Conservation (phyloP, 2,329 filamentous ascomycete species). For the Allantophomopsis cytisporea region DNA sequence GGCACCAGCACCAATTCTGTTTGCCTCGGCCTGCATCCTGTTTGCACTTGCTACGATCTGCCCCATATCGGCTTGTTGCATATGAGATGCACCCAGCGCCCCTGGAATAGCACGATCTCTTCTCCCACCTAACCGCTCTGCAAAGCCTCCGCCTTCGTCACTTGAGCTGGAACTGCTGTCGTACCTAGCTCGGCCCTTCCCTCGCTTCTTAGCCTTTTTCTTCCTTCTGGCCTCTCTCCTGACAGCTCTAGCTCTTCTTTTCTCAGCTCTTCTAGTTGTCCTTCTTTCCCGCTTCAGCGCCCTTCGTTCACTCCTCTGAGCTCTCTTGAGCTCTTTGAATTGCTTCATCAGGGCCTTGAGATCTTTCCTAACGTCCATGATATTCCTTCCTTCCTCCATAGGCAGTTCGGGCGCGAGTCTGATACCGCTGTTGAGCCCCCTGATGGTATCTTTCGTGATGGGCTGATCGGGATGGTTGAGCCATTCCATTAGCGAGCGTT, state of each 20-base stretch:
- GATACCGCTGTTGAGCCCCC: background rate
- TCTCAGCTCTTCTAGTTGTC: background rate
- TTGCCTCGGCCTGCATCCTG: background rate
- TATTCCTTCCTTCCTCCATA: background rate
- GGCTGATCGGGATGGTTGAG: constrained; percentile 32
- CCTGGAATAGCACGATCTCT: background rate
- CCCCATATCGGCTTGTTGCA: background rate
- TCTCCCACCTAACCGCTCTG: background rate
- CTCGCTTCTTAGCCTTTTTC: background rate
- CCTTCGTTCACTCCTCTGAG: background rate
- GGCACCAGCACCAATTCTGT: background rate
- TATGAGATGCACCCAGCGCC: background rate
- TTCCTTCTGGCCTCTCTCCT: background rate
- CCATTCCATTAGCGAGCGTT: constrained; percentile 31
- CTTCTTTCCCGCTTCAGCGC: background rate
- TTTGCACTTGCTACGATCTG: background rate
- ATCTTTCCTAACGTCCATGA: constrained; percentile 15
- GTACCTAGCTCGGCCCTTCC: background rate
- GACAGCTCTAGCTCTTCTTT: background rate
- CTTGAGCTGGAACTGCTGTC: background rate
- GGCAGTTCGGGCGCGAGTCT: background rate
- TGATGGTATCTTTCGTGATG: constrained; percentile 25
- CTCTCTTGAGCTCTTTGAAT: background rate
- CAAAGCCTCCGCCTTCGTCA: background rate
- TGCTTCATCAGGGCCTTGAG: background rate